Conservation (phyloP, 2,329 filamentous ascomycete species). For the Thelonectria rubi region DNA sequence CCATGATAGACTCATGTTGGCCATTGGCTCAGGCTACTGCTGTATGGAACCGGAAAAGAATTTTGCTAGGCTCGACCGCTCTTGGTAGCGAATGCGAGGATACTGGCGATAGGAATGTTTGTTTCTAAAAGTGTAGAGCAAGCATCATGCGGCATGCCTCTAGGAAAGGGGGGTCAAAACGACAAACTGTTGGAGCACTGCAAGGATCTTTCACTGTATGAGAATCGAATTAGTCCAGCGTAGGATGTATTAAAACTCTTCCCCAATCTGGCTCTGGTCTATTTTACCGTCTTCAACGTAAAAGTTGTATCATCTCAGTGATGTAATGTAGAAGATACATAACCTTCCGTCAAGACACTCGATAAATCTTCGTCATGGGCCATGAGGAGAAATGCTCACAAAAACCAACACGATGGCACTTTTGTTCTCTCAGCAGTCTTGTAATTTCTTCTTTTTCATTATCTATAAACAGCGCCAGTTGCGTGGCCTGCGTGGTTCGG, state of each 20-base stretch:
- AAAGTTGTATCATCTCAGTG: too few relatives aligned
- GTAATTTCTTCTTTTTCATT: constrained; percentile 18
- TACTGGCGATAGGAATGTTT: background rate
- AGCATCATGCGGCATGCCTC: too few relatives aligned
- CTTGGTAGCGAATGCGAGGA: background rate
- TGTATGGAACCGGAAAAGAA: constrained; percentile 6
- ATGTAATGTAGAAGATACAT: too few relatives aligned
- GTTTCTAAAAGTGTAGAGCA: background rate
- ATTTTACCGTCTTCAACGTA: too few relatives aligned
- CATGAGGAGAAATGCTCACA: background rate
- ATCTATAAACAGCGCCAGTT: constrained; percentile 32
- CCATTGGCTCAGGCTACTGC: background rate
- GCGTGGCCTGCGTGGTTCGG: constrained; percentile 26
- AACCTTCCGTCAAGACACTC: too few relatives aligned
- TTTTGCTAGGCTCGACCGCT: background rate
- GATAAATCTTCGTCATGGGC: too few relatives aligned
- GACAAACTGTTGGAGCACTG: too few relatives aligned
- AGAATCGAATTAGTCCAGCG: too few relatives aligned
- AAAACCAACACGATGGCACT: background rate
- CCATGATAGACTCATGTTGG: background rate
- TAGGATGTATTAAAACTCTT: too few relatives aligned
- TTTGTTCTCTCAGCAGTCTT: background rate
- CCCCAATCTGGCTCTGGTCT: too few relatives aligned
- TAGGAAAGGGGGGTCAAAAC: too few relatives aligned
- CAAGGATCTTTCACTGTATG: too few relatives aligned